Conservation (phyloP, 1,284 basidiomycete genomes). For the Filobasidium uniguttulatum region DNA sequence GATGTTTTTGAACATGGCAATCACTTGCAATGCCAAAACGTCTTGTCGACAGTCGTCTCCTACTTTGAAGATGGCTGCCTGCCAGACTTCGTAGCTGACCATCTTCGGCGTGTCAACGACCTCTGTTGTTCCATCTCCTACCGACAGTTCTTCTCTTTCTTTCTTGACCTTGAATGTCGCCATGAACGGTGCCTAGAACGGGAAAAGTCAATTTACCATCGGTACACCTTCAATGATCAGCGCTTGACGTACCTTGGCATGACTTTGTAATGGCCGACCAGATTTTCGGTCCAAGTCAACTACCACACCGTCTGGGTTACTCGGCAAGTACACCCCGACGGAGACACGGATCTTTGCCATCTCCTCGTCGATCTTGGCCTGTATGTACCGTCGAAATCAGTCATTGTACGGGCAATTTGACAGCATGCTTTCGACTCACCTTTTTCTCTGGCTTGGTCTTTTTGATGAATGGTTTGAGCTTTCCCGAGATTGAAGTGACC, state of each 20-base stretch:
- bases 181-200: slow-evolving; percentile 86
- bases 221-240: background rate
- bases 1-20: slow-evolving; percentile 99
- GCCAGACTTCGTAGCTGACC: slow-evolving; percentile 80
- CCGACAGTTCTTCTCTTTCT: slow-evolving; percentile 46
- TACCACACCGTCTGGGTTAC: slow-evolving; percentile 92
- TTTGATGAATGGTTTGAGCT: slow-evolving; percentile 93
- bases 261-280: slow-evolving; percentile 87
- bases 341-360: slow-evolving; percentile 93
- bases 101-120: slow-evolving; percentile 40
- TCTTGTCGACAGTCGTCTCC: slow-evolving; percentile 99
- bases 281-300: slow-evolving; percentile 95
- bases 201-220: slow-evolving; percentile 1
- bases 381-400: background rate
- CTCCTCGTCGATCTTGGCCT: slow-evolving; percentile 99
- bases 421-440: slow-evolving; percentile 36
- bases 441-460: slow-evolving; percentile 95
- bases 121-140: background rate
- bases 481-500: slow-evolving; percentile 94
- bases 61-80: slow-evolving; percentile 98
- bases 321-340: slow-evolving; percentile 89
- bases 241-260: slow-evolving; percentile 70
- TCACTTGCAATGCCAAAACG: slow-evolving; percentile 86
- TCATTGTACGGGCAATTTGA: background rate
- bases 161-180: slow-evolving; percentile 97